Conservation (phyloP, 1,139 yeast genomes). For the Blastobotrys malaysiensis region DNA sequence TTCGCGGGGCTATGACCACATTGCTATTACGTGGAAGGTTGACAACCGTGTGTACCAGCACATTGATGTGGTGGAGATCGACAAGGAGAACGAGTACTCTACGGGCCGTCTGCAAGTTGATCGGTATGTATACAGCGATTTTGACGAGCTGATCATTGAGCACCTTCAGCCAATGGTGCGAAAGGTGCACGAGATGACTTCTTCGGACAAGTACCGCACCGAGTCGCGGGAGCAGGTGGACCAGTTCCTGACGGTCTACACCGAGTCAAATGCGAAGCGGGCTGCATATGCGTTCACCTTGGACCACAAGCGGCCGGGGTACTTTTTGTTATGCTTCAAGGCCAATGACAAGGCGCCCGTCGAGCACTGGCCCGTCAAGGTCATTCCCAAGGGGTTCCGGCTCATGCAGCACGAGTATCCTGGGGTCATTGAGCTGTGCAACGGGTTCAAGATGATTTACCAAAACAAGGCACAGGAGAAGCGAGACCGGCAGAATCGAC, state of each 20-base stretch:
- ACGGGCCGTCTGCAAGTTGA: constrained; percentile 68
- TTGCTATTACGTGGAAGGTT: constrained; percentile 95
- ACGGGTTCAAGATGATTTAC: constrained; percentile 73
- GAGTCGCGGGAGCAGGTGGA: constrained; percentile 58
- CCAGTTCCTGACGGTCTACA: constrained; percentile 83
- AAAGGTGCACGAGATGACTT: constrained; percentile 71
- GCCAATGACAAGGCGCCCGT: constrained; percentile 65
- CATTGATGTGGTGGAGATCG: constrained; percentile 74
- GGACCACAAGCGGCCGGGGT: constrained; percentile 89
- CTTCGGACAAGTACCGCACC: constrained; percentile 87
- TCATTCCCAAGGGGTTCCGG: constrained; percentile 79
- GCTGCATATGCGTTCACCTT: constrained; percentile 89
- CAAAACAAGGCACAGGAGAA: constrained; percentile 3
- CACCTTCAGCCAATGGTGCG: constrained; percentile 82
- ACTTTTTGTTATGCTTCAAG: constrained; percentile 82
- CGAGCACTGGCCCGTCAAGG: constrained; percentile 85
- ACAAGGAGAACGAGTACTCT: constrained; percentile 56
- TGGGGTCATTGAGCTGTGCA: constrained; percentile 79
- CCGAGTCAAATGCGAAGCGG: constrained; percentile 85
- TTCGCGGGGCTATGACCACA: constrained; percentile 78
- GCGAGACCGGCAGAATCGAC: constrained; percentile 1
- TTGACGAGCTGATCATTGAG: constrained; percentile 88
- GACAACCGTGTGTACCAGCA: constrained; percentile 90
- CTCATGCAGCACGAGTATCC: constrained; percentile 78
- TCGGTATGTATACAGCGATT: constrained; percentile 63